Evolutionary conservation across 352 stramenopile genomes (phyloP), one percentile per base, ranked within the genome.

Genomic region (Saprolegnia parasitica): DNA sequence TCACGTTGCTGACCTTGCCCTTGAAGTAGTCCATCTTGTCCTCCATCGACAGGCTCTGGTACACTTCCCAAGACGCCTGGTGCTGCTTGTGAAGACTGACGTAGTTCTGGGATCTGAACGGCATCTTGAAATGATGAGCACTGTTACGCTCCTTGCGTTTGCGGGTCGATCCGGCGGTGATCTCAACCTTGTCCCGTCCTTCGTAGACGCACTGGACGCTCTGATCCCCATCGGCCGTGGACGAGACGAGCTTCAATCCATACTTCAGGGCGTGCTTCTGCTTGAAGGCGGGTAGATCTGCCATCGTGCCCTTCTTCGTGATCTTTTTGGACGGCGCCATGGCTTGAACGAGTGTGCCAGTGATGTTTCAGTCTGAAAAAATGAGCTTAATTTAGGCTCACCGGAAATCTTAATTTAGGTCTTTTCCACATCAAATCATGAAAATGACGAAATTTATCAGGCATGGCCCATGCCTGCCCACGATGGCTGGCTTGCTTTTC

Each of bases 241-340:
- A 13, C 6, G 24, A 42, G 18, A 40, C 24, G 55, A 62, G 13
- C n/a, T 62, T 21, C 24, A 62, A 21, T 10, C 15, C 55, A 21
- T 62, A 62, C 55, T 62, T 40, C 10, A 20, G 55, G 15, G 55
- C 23, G 55, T 62, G 47, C 47, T 29, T 56, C 8, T 8, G 21
- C 47, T 56, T 8, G 29, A 60, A 20, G 35, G 52, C 8, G 39
- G 39, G n/a, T n/a, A n/a, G n/a, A n/a, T n/a, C n/a, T n/a, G n/a
- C n/a, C n/a, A n/a, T n/a, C n/a, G n/a, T n/a, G n/a, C n/a, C n/a
- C n/a, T n/a, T n/a, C n/a, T n/a, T n/a, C n/a, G n/a, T n/a, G n/a
- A n/a, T 46, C 39, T 8, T 46, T 46, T 15, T 8, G 39, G 39
- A 46, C 39, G 39, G 39, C 39, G 39, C 39, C 39, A 46, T 46